Evolutionary conservation across 495 filamentous ascomycete species (phyloP).

Genomic region (Penicillium paxilli): DNA sequence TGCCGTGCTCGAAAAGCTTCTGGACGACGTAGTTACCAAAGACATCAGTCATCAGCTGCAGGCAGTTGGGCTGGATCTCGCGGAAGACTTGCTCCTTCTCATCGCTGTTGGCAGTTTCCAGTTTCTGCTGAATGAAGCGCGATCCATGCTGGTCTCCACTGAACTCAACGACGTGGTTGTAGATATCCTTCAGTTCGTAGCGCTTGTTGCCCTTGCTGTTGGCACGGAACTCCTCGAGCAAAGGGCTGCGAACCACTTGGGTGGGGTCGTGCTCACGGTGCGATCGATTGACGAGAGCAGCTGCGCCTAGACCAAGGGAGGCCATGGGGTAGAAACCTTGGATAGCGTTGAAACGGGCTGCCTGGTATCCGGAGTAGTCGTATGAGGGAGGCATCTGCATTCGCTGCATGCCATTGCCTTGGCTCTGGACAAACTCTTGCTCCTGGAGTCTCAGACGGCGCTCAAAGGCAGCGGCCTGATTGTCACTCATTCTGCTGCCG

Average conservation of each 20-base stretch:
- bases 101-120: conserved; percentile 93
- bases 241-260: conserved; percentile 64
- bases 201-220: conserved; percentile 75
- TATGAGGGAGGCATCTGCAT: conserved; percentile 40
- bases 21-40: conserved; percentile 99
- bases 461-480: conserved; percentile 43
- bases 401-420: conserved; percentile 39
- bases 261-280: conserved; percentile 65
- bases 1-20: conserved; percentile 96
- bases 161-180: conserved; percentile 87
- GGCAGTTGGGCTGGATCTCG: conserved; percentile 77
- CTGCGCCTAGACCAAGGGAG: conserved; percentile 24
- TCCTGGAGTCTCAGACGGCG: conserved; percentile 53
- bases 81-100: conserved; percentile 93
- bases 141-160: conserved; percentile 95
- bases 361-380: conserved; percentile 39
- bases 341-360: conserved; percentile 38
- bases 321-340: conserved; percentile 33
- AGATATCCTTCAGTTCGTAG: conserved; percentile 91
- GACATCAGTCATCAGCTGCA: conserved; percentile 93
- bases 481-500: conserved; percentile 39
- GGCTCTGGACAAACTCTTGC: conserved; percentile 39
- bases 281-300: conserved; percentile 46
- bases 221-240: conserved; percentile 78
- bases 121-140: conserved; percentile 91